Evolutionary conservation across 1,139 yeast species (phyloP).

Genomic region (Debaryomyces robertsiae): DNA sequence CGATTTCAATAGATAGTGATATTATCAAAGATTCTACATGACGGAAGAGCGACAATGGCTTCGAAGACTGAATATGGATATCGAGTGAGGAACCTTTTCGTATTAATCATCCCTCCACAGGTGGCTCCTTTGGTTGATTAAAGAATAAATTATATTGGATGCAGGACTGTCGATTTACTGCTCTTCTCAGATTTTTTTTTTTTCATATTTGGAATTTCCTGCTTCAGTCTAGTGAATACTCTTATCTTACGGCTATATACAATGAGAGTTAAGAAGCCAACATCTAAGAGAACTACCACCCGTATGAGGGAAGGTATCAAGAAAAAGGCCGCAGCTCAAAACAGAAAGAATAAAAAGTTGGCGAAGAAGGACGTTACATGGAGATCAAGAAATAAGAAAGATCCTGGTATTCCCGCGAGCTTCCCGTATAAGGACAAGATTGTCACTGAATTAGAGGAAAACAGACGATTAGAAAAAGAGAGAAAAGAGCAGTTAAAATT

Average conservation of each 20-base stretch:
- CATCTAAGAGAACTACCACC: conserved; percentile 84
- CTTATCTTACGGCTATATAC: neutral
- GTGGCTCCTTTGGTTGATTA: neutral
- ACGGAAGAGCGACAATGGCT: no score
- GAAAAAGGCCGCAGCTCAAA: conserved; percentile 92
- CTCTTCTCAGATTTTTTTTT: conserved; percentile 8
- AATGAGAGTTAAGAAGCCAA: conserved; percentile 65
- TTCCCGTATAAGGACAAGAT: conserved; percentile 92
- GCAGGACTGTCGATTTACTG: conserved; percentile 1
- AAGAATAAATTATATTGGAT: neutral
- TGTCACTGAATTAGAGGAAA: conserved; percentile 76
- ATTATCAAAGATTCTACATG: no score
- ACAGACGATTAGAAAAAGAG: conserved; percentile 63
- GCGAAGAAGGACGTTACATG: conserved; percentile 92
- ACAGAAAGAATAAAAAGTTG: conserved; percentile 77
- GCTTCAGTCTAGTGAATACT: neutral
- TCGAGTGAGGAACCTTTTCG: no score
- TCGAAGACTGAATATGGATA: no score
- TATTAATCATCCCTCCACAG: neutral
- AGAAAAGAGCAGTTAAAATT: conserved; percentile 54
- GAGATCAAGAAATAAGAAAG: conserved; percentile 82
- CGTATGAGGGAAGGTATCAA: conserved; percentile 95
- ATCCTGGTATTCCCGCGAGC: conserved; percentile 91
- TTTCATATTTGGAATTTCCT: neutral
- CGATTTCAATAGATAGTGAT: no score